Evolutionary conservation across 1,139 yeast species (phyloP), one percentile per base, ranked within the genome.

Genomic region (Magnusiomyces suaveolens): DNA sequence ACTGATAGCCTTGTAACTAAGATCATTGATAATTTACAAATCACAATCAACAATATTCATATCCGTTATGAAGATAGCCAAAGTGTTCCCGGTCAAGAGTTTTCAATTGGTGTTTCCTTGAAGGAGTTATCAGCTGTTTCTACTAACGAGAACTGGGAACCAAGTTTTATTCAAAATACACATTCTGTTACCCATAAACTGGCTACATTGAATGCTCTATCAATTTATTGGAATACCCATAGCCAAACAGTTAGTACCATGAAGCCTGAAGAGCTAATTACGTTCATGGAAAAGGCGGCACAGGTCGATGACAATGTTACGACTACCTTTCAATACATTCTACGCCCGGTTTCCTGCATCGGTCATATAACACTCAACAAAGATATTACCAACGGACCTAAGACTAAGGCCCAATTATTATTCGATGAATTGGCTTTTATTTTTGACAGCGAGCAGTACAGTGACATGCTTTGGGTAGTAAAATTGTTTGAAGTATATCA

Each of bases 41-140:
- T 94, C n/a, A 87, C 95, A 0, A 87, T 94, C 59, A 86, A 84
- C 64, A 88, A 88, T 64, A 92, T 94, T 58, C 98, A 94, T 68
- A 70, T 94, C 20, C 77, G 98, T 56, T 92, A 90, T 65, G 98
- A 94, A 66, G 98, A 94, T 69, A 79, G 75, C 51, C 60, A 60
- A 2, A 64, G 67, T 51, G 59, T 56, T 18, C 76, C 80, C 12
- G 69, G 72, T 43, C 74, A 70, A 54, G 96, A 97, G 1, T 87
- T 87, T 62, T 77, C 97, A 0, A 71, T 90, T 38, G 99, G 99
- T 8, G 63, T 88, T 23, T 84, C 95, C 0, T 75, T 94, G 54
- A 79, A 81, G 51, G 97, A 94, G 68, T 75, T 94, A 50, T 88
- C 97, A 0, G 98, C 97, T 0, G 85, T 88, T 0, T 87, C 97